A percentile compares a stretch with the other conserved stretches of the same genome.
phyloP scores from a whole-genome alignment of 495 filamentous ascomycete genomes.

The Endocarpon pusillum region DNA sequence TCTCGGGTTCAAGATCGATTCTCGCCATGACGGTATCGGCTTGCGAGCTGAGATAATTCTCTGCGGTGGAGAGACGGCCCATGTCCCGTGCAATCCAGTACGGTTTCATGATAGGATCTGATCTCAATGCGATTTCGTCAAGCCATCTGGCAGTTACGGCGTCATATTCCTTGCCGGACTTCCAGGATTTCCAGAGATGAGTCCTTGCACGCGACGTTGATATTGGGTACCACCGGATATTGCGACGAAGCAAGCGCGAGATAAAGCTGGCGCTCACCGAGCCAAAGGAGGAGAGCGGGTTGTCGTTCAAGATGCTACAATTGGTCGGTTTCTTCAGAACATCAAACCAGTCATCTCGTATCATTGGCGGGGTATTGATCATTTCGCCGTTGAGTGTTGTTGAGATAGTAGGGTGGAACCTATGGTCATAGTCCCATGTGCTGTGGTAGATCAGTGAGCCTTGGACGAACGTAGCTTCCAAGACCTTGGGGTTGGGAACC shows the following conservation, averaged over 20 bases:
- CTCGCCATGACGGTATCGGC: slow-evolving; percentile 29
- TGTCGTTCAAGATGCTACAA: slow-evolving; percentile 22
- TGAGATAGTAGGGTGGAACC: slow-evolving; percentile 24
- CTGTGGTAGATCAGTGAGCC: slow-evolving; percentile 18
- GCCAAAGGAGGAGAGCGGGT: slow-evolving; percentile 21
- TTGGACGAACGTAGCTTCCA: slow-evolving; percentile 25
- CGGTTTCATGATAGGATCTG: slow-evolving; percentile 20
- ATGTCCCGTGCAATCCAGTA: slow-evolving; percentile 29
- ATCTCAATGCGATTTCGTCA: slow-evolving; percentile 26
- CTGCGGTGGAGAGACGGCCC: slow-evolving; percentile 21
- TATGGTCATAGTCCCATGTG: slow-evolving; percentile 26
- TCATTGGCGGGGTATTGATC: slow-evolving; percentile 24
- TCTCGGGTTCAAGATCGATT: slow-evolving; percentile 28
- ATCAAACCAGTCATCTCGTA: slow-evolving; percentile 23
- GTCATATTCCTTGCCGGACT: slow-evolving; percentile 22
- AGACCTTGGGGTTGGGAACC: slow-evolving; percentile 25
- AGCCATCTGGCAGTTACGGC: slow-evolving; percentile 29
- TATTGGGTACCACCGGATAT: slow-evolving; percentile 19
- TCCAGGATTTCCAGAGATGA: slow-evolving; percentile 32
- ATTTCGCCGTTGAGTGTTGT: slow-evolving; percentile 24
- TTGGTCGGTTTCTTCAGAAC: slow-evolving; percentile 25
- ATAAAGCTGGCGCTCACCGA: slow-evolving; percentile 16
- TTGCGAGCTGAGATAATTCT: slow-evolving; percentile 21
- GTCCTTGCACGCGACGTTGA: slow-evolving; percentile 27
- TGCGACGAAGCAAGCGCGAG: slow-evolving; percentile 16